A percentile compares a stretch with the other conserved stretches of the same genome.
phyloP scores from a whole-genome alignment of 768 basidiomycete genomes.

The Xerocomus brunneocitrinus region DNA sequence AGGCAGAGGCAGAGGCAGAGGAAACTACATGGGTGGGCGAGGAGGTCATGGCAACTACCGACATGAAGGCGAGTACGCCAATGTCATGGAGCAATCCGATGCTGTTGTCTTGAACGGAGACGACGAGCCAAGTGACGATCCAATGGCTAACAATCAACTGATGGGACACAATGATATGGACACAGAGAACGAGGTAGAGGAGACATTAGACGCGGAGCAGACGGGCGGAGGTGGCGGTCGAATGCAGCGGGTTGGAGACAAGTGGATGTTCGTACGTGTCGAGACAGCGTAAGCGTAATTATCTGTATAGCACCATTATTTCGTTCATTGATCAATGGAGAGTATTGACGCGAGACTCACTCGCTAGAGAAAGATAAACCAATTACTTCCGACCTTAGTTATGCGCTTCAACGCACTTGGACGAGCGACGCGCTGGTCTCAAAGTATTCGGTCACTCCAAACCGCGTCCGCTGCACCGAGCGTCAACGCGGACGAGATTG shows the following conservation, averaged over 20 bases:
- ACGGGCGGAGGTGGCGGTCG: constrained; percentile 37
- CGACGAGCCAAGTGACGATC: constrained; percentile 14
- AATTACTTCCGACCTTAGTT: no score
- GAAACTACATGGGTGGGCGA: constrained; percentile 31
- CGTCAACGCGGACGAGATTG: constrained; percentile 77
- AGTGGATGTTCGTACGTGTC: constrained; percentile 62
- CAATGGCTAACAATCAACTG: no score
- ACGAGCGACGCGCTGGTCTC: constrained; percentile 1
- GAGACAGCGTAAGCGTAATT: constrained; percentile 20
- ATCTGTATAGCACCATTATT: constrained; percentile 19
- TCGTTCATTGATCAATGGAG: not conserved
- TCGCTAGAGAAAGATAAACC: no score
- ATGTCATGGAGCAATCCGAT: constrained; percentile 14
- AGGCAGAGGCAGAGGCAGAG: constrained; percentile 36
- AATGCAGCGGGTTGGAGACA: constrained; percentile 70
- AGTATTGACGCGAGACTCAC: no score
- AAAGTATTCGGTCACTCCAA: constrained; percentile 15
- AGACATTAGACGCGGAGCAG: not conserved
- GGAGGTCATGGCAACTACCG: constrained; percentile 46
- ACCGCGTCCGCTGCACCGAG: constrained; percentile 15
- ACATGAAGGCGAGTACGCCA: constrained; percentile 30
- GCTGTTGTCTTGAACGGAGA: constrained; percentile 57
- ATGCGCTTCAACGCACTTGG: constrained; percentile 22
- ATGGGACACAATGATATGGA: no score
- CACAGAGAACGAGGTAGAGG: not conserved